These are phyloP conservation scores for Notholithocarpus densiflorus DNA, from an alignment of 306 rosid species.

Conservation along the genomic window DNA sequence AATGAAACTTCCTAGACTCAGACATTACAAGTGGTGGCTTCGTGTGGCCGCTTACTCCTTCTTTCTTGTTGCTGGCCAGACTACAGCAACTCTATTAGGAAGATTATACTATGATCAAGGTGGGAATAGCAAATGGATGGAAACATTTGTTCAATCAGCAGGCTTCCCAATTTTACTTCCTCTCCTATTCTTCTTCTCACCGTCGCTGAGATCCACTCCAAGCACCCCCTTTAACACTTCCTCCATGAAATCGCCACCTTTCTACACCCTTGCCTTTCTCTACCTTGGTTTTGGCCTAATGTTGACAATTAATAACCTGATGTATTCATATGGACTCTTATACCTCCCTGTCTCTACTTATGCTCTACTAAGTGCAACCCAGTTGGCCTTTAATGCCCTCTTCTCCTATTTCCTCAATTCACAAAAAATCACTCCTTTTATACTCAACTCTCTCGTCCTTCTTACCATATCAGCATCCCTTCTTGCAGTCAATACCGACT, in stretches of 20 bases:
- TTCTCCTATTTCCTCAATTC: slow-evolving; percentile 53
- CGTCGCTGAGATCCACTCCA: background rate
- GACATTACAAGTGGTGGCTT: slow-evolving; percentile 48
- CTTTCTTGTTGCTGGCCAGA: slow-evolving; percentile 48
- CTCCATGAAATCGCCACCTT: slow-evolving; percentile 21
- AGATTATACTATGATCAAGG: slow-evolving; percentile 7
- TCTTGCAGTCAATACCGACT: too few species aligned
- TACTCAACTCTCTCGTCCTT: too few species aligned
- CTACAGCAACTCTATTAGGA: slow-evolving; percentile 54
- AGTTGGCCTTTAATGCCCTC: slow-evolving; percentile 59
- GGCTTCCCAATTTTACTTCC: slow-evolving; percentile 62
- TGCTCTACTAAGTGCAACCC: slow-evolving; percentile 52
- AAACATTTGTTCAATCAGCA: slow-evolving; percentile 25
- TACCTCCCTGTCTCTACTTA: slow-evolving; percentile 60
- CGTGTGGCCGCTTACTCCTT: slow-evolving; percentile 40
- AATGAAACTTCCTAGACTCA: too few species aligned
- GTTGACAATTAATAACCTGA: too few species aligned
- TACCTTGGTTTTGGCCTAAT: too few species aligned
- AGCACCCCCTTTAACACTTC: slow-evolving; percentile 9
- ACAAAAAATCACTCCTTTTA: slow-evolving; percentile 1
- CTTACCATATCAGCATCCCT: too few species aligned
- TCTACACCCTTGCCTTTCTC: background rate
- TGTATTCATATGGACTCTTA: slow-evolving; percentile 36
- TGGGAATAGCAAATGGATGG: too few species aligned
- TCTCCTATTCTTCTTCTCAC: slow-evolving; percentile 26